These are phyloP conservation scores for Eucalyptus cloeziana DNA, from an alignment of 345 rosid species.

Conservation along the genomic window DNA sequence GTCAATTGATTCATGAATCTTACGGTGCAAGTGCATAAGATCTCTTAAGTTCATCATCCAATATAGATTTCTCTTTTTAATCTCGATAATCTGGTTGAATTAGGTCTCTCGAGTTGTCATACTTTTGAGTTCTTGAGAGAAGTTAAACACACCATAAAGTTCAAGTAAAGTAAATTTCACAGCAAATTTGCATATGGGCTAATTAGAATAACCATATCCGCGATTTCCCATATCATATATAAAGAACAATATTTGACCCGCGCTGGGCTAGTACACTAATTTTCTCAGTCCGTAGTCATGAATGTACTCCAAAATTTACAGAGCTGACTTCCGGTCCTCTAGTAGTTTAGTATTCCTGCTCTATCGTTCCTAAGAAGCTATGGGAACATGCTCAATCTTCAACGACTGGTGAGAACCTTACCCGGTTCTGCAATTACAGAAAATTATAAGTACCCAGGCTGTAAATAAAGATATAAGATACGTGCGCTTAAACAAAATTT, in stretches of 20 bases:
- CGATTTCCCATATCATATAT: background rate
- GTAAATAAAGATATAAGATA: background rate
- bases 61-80: background rate
- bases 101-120: background rate
- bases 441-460: background rate
- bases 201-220: background rate
- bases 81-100: background rate
- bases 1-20: background rate
- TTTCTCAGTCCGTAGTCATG: background rate
- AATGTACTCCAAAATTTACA: background rate
- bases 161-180: background rate
- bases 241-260: background rate
- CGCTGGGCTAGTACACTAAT: background rate
- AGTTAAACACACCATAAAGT: background rate
- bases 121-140: background rate
- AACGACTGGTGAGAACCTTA: background rate
- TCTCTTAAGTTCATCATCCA: background rate
- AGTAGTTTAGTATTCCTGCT: background rate
- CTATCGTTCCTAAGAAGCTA: background rate
- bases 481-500: background rate
- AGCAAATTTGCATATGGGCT: background rate
- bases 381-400: background rate
- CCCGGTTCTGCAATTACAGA: background rate
- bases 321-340: background rate
- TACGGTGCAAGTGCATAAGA: background rate